A percentile compares a stretch with the other conserved stretches of the same genome.
phyloP scores from a whole-genome alignment of 2,329 filamentous ascomycete genomes.

The Microcera coccophila region DNA sequence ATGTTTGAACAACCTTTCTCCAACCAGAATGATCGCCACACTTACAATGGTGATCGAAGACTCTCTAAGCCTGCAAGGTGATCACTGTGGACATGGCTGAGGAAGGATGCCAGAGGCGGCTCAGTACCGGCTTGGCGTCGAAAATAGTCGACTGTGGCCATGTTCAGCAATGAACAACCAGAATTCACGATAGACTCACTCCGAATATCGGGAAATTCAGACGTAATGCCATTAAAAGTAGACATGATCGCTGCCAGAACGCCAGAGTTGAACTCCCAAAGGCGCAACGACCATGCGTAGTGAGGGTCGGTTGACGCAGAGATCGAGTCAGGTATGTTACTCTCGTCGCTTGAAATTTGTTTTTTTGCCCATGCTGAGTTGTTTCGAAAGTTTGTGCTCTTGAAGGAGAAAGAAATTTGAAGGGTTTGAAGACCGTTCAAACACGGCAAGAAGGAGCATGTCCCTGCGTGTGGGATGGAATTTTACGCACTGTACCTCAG shows the following conservation, averaged over 20 bases:
- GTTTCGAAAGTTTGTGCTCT: no score
- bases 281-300: not conserved
- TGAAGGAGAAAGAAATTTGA: no score
- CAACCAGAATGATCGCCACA: not conserved
- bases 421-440: no score
- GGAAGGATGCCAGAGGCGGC: conserved; percentile 75
- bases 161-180: conserved; percentile 1
- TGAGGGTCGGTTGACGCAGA: not conserved
- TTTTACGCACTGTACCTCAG: no score
- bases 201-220: conserved; percentile 76
- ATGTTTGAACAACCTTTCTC: not conserved
- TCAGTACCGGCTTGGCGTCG: conserved; percentile 49
- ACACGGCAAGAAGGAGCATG: no score
- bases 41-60: conserved; percentile 69
- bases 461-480: no score
- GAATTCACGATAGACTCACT: conserved; percentile 38
- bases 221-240: conserved; percentile 67
- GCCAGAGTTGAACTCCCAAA: no score
- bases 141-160: conserved; percentile 73
- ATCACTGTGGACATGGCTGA: conserved; percentile 91
- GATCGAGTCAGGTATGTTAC: no score
- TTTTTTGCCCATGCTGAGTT: no score
- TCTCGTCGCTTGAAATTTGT: no score
- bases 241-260: conserved; percentile 53
- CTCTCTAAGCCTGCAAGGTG: conserved; percentile 78